A percentile compares a stretch with the other conserved stretches of the same genome.
Evolutionary conservation across 2,329 filamentous ascomycete genomes (phyloP).

Genomic region (Teratosphaeria gauchensis): DNA sequence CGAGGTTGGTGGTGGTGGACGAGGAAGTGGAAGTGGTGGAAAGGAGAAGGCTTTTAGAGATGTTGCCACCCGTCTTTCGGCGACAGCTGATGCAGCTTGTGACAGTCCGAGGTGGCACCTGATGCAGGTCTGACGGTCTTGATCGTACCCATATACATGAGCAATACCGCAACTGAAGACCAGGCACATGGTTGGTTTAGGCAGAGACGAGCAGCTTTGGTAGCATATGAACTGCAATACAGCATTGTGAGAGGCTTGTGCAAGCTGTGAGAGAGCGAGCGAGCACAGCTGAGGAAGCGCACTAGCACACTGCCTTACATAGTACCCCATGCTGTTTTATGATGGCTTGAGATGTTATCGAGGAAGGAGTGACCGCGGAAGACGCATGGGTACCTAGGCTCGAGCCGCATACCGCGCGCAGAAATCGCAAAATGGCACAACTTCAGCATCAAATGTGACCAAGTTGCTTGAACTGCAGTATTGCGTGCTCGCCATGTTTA

Average conservation of each 20-base stretch:
- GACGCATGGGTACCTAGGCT: no score
- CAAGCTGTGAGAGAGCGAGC: not conserved
- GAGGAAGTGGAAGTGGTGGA: not conserved
- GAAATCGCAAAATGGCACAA: not conserved
- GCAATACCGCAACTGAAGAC: not conserved
- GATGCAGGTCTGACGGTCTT: not conserved
- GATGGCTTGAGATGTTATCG: not conserved
- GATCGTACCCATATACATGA: no score
- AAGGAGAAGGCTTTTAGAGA: slow-evolving; percentile 1
- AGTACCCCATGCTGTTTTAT: not conserved
- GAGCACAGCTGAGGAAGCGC: not conserved
- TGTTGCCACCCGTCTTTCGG: not conserved
- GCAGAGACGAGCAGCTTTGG: not conserved
- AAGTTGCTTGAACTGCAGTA: not conserved
- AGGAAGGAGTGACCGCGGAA: not conserved
- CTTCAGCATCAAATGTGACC: not conserved
- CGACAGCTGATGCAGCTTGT: no score
- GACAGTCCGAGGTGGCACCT: not conserved
- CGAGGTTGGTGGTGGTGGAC: slow-evolving; percentile 6
- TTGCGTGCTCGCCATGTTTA: not conserved
- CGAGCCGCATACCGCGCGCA: not conserved
- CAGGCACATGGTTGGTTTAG: not conserved
- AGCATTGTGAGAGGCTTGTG: not conserved
- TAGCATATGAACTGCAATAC: not conserved
- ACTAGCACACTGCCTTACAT: no score